Evolutionary conservation across 2,329 filamentous ascomycete species (phyloP).

Genomic region (Venturia carpophila): DNA sequence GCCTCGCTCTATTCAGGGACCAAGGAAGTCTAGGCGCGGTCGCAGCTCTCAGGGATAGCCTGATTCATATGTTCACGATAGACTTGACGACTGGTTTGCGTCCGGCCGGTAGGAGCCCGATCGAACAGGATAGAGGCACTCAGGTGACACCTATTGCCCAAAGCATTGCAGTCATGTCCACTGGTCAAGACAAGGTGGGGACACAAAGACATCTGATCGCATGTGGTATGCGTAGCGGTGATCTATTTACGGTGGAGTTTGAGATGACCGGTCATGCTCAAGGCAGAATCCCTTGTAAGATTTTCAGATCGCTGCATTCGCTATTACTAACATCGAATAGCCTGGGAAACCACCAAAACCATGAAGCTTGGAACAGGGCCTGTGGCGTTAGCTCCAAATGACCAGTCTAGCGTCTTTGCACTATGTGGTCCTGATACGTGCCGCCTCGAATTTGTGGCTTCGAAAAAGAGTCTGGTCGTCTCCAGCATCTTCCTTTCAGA

Average conservation of each 20-base stretch:
- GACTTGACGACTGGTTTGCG: constrained; percentile 25
- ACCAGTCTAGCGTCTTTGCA: constrained; percentile 27
- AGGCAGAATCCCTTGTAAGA: constrained; percentile 1
- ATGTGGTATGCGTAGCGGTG: constrained; percentile 33
- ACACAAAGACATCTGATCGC: constrained; percentile 23
- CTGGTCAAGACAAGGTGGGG: not conserved
- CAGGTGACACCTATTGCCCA: constrained; percentile 23
- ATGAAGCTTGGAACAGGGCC: constrained; percentile 1
- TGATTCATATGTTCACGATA: constrained; percentile 11
- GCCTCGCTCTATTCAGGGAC: constrained; percentile 1
- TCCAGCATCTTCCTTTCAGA: constrained; percentile 34
- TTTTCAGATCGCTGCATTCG: not conserved
- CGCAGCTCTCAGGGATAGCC: constrained; percentile 8
- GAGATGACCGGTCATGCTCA: not conserved
- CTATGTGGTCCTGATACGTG: constrained; percentile 35
- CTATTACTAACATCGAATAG: not conserved
- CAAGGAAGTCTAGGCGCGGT: not conserved
- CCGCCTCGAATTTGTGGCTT: constrained; percentile 23
- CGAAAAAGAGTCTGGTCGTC: constrained; percentile 22
- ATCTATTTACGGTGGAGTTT: constrained; percentile 21
- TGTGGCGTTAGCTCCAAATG: constrained; percentile 18
- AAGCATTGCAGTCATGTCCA: constrained; percentile 11
- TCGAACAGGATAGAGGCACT: not conserved
- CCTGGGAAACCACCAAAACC: not conserved
- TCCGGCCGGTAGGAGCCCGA: constrained; percentile 22